A percentile compares a stretch with the other conserved stretches of the same genome.
phyloP scores from a whole-genome alignment of 78 protist genomes.

The Isochrysis galbana region DNA sequence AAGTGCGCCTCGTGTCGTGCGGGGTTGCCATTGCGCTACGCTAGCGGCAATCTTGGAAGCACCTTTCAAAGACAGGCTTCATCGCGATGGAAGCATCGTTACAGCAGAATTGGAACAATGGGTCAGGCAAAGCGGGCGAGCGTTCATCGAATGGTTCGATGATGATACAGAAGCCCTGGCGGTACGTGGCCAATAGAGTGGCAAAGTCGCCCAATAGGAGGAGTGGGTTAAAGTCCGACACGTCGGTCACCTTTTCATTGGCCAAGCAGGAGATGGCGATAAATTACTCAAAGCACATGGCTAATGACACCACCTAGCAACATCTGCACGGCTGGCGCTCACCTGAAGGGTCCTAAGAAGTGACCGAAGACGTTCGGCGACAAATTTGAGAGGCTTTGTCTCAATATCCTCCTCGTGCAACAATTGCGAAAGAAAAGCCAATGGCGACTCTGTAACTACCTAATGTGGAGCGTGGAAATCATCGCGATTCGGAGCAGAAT shows the following conservation, averaged over 20 bases:
- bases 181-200: constrained; percentile 86
- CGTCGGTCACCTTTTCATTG: constrained; percentile 54
- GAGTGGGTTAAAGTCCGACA: constrained; percentile 75
- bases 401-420: background rate
- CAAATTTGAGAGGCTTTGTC: constrained; percentile 35
- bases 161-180: constrained; percentile 62
- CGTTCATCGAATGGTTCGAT: constrained; percentile 86
- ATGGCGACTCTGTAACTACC: constrained; percentile 71
- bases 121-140: constrained; percentile 56
- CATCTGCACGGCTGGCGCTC: no score
- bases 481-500: no score
- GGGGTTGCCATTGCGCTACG: no score
- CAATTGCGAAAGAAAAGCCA: constrained; percentile 60
- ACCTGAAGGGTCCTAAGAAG: constrained; percentile 85
- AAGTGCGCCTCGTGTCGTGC: no score
- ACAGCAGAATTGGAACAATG: constrained; percentile 76
- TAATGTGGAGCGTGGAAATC: no score
- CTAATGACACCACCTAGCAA: no score
- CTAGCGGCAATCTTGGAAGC: no score
- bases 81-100: constrained; percentile 93
- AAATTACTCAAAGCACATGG: background rate
- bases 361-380: constrained; percentile 79
- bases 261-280: background rate
- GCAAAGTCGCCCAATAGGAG: constrained; percentile 78
- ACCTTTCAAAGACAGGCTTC: constrained; percentile 83